These are phyloP conservation scores for Flammula alnicola DNA, from an alignment of 1,284 basidiomycete genomes.

Conservation along the genomic window DNA sequence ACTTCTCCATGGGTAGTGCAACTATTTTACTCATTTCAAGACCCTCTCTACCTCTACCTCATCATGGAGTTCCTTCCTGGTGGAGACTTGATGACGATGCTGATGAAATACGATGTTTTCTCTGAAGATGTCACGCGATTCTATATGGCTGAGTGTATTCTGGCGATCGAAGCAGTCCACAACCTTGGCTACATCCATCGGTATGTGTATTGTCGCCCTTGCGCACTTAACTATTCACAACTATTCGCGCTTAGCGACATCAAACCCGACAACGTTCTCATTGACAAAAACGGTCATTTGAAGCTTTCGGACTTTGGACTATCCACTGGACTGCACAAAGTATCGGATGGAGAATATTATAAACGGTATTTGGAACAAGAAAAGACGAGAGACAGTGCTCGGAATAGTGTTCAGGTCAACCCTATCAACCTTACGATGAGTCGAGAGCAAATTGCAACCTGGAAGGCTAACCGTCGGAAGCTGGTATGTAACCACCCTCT, in stretches of 20 bases:
- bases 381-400: constrained; percentile 60
- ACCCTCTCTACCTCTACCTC: constrained; percentile 93
- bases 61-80: constrained; percentile 99
- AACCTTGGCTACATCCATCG: constrained; percentile 99
- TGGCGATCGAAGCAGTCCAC: constrained; percentile 98
- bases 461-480: constrained; percentile 98
- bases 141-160: constrained; percentile 98
- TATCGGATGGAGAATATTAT: constrained; percentile 95
- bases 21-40: constrained; percentile 98
- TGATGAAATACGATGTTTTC: constrained; percentile 99
- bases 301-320: constrained; percentile 98
- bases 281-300: constrained; percentile 95
- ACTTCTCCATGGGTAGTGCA: constrained; percentile 99
- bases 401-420: constrained; percentile 96
- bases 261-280: constrained; percentile 98
- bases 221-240: constrained; percentile 1
- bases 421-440: constrained; percentile 96
- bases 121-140: constrained; percentile 98
- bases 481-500: constrained; percentile 56
- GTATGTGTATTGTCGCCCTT: constrained; percentile 45
- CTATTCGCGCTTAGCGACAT: constrained; percentile 73
- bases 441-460: constrained; percentile 94
- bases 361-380: constrained; percentile 82
- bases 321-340: constrained; percentile 97
- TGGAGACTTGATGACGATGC: constrained; percentile 98